These are phyloP conservation scores for Cyclocybe cylindracea DNA, from an alignment of 768 basidiomycete genomes.

Conservation along the genomic window DNA sequence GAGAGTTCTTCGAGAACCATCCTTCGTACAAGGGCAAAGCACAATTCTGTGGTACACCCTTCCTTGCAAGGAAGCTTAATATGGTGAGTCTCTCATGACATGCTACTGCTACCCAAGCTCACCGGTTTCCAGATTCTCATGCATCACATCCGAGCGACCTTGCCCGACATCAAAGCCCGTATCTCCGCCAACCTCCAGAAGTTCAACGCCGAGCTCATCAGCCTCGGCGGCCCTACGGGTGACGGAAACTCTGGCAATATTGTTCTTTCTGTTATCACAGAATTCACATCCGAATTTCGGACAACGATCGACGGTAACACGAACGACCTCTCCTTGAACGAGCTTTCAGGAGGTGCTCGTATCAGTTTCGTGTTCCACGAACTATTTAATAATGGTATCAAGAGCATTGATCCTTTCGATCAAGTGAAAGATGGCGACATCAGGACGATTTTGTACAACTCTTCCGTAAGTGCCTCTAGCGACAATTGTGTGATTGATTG, in stretches of 20 bases:
- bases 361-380: slow-evolving; percentile 99
- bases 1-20: slow-evolving; percentile 94
- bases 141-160: slow-evolving; percentile 96
- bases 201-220: slow-evolving; percentile 78
- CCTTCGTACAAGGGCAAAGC: slow-evolving; percentile 91
- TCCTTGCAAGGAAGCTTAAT: slow-evolving; percentile 92
- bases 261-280: slow-evolving; percentile 96
- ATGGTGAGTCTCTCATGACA: slow-evolving; percentile 54
- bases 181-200: slow-evolving; percentile 91
- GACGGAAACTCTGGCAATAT: slow-evolving; percentile 88
- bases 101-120: neutral
- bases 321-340: slow-evolving; percentile 92
- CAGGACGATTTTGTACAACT: slow-evolving; percentile 94
- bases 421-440: slow-evolving; percentile 99
- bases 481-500: neutral
- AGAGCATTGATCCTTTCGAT: slow-evolving; percentile 96
- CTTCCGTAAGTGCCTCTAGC: slow-evolving; percentile 66
- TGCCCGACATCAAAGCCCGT: slow-evolving; percentile 98
- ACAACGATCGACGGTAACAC: slow-evolving; percentile 97
- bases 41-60: slow-evolving; percentile 96
- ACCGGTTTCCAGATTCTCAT: slow-evolving; percentile 77
- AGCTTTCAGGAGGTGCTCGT: slow-evolving; percentile 97
- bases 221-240: slow-evolving; percentile 85
- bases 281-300: slow-evolving; percentile 96
- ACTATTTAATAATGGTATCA: slow-evolving; percentile 95